Evolutionary conservation across 1,284 basidiomycete species (phyloP), one percentile per base, ranked within the genome.

Genomic region (Rhodotorula sp.): DNA sequence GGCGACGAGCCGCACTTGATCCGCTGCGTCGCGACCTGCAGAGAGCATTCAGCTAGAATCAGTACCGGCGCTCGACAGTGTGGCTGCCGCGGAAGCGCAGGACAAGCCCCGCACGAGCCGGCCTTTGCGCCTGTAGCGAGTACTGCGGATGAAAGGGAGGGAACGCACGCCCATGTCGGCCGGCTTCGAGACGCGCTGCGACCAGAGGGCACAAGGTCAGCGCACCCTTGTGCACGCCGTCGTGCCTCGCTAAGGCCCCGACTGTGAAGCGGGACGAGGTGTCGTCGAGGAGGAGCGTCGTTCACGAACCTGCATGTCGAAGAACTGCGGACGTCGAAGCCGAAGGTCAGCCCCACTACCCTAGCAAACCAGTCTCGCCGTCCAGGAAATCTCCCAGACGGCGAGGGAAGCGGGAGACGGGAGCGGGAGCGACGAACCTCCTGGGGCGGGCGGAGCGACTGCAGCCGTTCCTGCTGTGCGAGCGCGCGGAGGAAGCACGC

Each of bases 271-370:
- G 37, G 68, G 55, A 29, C 63, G 51, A 44, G 67, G 37, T 89
- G 88, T 70, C 87, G 29, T 84, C 29, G 21, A 41, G 27, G 21
- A 12, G 29, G 1, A 39, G 80, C 89, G 3, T 8, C 19, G 58
- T 17, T 21, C 29, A 89, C 68, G 46, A n/a, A 71, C 72, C 69
- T 74, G 71, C 55, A 76, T 61, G 34, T 76, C 69, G 41, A 76
- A 76, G 72, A 76, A 76, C 74, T 75, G 67, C 48, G 48, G 21
- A 27, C 25, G 37, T 5, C 53, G 25, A 13, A 15, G 34, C 36
- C 36, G 6, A n/a, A 36, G 36, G 41, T 29, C 41, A 66, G 54
- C n/a, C n/a, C n/a, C 25, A 34, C 6, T 50, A 27, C 8, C 9
- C 27, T 22, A 27, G 27, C 8, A n/a, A 10, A 10, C 21, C 9